Evolutionary conservation across 257 asterid genomes (phyloP).

Genomic region (Solanum corneliomulleri): DNA sequence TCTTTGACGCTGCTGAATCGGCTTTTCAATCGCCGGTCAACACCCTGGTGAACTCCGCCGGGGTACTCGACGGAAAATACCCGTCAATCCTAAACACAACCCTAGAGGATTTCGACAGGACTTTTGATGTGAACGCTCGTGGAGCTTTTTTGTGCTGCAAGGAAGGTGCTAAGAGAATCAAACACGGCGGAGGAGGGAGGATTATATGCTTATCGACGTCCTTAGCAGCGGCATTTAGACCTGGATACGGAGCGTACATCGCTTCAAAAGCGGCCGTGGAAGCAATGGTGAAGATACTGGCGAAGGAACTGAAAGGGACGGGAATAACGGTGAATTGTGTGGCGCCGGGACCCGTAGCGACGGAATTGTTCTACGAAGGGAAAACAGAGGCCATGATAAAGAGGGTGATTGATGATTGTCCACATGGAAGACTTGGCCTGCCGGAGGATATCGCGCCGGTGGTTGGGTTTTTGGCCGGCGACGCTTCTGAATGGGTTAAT

Average conservation of each 20-base stretch:
- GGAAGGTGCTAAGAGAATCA: constrained; percentile 46
- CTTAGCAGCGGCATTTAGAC: constrained; percentile 31
- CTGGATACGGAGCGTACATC: constrained; percentile 45
- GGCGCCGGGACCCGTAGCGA: constrained; percentile 56
- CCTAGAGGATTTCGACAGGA: constrained; percentile 42
- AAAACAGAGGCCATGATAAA: constrained; percentile 40
- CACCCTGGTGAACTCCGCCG: constrained; percentile 56
- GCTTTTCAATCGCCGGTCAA: constrained; percentile 32
- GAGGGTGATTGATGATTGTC: constrained; percentile 30
- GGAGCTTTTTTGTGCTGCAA: constrained; percentile 54
- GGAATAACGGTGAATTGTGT: constrained; percentile 54
- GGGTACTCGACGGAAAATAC: constrained; percentile 31
- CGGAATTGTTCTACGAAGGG: constrained; percentile 52
- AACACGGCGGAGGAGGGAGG: constrained; percentile 64
- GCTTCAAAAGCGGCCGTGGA: constrained; percentile 79
- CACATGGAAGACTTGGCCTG: constrained; percentile 47
- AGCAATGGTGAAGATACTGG: constrained; percentile 55
- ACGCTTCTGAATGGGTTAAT: constrained; percentile 56
- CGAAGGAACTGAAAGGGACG: constrained; percentile 64
- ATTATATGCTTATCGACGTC: constrained; percentile 45
- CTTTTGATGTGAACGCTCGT: constrained; percentile 37
- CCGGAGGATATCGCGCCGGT: constrained; percentile 44
- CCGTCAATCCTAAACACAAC: constrained; percentile 39
- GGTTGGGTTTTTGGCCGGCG: constrained; percentile 46
- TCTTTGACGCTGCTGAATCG: constrained; percentile 52